Evolutionary conservation across 1,284 basidiomycete species (phyloP), one percentile per base, ranked within the genome.

Genomic region (Trichosporon sp.): DNA sequence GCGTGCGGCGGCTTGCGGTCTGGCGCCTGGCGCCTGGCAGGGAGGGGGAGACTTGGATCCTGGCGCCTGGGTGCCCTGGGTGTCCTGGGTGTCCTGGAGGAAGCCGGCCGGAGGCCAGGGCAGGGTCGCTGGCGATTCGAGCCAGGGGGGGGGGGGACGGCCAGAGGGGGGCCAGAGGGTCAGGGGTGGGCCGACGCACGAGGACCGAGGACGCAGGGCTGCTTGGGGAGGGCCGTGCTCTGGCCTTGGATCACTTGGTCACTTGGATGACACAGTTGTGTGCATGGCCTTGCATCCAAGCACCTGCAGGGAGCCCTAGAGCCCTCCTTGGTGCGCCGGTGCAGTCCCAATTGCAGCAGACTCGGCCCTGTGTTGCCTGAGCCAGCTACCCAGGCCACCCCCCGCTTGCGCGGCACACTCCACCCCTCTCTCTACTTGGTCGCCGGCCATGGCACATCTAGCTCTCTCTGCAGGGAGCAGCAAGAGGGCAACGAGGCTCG

Each of bases 91-190:
- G 4, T n/a, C 16, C 61, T 63, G 61, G 31, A 35, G 31, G 61
- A 35, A 35, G 61, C 61, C 61, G 61, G 61, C 61, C 37, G 61
- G 61, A 10, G 7, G 35, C 32, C 37, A 37, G 61, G 61, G 61
- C 37, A 54, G 51, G 51, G 51, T 26, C 51, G 8, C 51, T 54
- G 51, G 16, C 11, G 43, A 11, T 11, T 12, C 16, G 51, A 54
- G 51, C 51, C 26, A 6, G 11, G 51, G 51, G 51, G 51, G 26
- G 26, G 26, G 26, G 51, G n/a, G 3, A 37, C 35, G 35, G 35
- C 35, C 6, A 37, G 35, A 37, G 35, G 26, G 26, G 35, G 21
- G 51, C 21, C 51, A 54, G 51, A 54, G 51, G 19, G 51, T 26
- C 51, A 54, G 43, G 26, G 26, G 26, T 26, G 26, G 26, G 26